phyloP scores from a whole-genome alignment of 768 basidiomycete species.

The Tricholoma sp. region DNA sequence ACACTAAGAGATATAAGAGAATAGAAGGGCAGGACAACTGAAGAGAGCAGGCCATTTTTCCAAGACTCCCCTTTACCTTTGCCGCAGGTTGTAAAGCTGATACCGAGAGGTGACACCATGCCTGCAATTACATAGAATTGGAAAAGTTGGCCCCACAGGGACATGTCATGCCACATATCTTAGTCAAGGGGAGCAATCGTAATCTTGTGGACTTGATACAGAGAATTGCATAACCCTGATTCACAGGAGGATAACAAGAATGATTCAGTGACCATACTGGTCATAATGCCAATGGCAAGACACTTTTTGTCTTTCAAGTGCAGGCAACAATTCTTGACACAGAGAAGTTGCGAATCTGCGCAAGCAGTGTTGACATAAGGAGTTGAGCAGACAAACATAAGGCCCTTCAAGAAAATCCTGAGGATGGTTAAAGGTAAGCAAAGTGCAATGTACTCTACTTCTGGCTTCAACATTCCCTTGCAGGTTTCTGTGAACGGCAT shows the following conservation, averaged over 20 bases:
- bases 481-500: neutral
- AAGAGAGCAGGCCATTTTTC: neutral
- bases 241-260: neutral
- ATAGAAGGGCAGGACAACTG: neutral
- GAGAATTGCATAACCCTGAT: neutral
- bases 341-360: neutral
- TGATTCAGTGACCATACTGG: too few relatives aligned
- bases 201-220: too few relatives aligned
- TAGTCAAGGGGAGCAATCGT: too few relatives aligned
- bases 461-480: neutral
- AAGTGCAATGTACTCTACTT: neutral
- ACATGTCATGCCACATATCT: slow-evolving; percentile 1
- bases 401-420: too few relatives aligned
- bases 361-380: neutral
- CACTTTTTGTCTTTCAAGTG: too few relatives aligned
- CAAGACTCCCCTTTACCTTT: neutral
- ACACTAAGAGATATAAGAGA: neutral
- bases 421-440: slow-evolving; percentile 1
- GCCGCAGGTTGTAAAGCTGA: slow-evolving; percentile 1
- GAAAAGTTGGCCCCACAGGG: too few relatives aligned
- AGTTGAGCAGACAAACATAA: too few relatives aligned
- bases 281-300: too few relatives aligned
- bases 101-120: too few relatives aligned
- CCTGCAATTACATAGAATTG: too few relatives aligned
- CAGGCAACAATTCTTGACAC: too few relatives aligned